Conservation (phyloP, 345 rosid genomes). For the Schrenkiella parvula region DNA sequence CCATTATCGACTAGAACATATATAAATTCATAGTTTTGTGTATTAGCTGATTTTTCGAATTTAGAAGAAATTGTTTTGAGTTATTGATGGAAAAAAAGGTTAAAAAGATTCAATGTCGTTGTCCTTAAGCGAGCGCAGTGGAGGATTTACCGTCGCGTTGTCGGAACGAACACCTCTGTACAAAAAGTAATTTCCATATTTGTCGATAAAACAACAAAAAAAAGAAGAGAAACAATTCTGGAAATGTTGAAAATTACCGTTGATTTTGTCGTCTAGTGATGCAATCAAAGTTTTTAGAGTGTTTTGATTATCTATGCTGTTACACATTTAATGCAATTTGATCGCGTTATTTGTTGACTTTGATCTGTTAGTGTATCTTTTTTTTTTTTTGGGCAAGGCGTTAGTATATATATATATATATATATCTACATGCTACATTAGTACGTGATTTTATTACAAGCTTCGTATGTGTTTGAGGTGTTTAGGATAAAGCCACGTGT, state of each 20-base stretch:
- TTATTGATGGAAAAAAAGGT: background rate
- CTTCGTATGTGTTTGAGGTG: background rate
- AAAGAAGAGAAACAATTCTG: background rate
- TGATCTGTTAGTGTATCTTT: conserved; percentile 1
- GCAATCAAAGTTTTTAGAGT: background rate
- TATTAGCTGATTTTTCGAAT: too few species aligned
- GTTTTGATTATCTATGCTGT: background rate
- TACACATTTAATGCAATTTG: conserved; percentile 18
- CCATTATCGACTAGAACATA: background rate
- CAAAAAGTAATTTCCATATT: conserved; percentile 4
- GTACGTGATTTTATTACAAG: background rate
- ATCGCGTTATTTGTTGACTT: conserved; percentile 22
- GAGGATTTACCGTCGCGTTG: conserved; percentile 14
- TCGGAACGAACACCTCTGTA: conserved; percentile 15
- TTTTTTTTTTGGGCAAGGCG: too few species aligned
- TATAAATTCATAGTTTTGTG: background rate
- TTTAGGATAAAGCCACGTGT: background rate
- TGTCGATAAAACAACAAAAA: conserved; percentile 12
- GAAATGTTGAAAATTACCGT: conserved; percentile 13
- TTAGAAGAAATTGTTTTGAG: background rate
- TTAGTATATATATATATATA: too few species aligned
- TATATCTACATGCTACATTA: background rate
- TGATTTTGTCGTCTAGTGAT: conserved; percentile 18
- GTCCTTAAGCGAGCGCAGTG: conserved; percentile 15
- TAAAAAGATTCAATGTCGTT: background rate